Percentiles rank a stretch among this genome's conserved stretches.
Evolutionary conservation across 306 rosid genomes (phyloP).

Genomic region (Myrica gale): DNA sequence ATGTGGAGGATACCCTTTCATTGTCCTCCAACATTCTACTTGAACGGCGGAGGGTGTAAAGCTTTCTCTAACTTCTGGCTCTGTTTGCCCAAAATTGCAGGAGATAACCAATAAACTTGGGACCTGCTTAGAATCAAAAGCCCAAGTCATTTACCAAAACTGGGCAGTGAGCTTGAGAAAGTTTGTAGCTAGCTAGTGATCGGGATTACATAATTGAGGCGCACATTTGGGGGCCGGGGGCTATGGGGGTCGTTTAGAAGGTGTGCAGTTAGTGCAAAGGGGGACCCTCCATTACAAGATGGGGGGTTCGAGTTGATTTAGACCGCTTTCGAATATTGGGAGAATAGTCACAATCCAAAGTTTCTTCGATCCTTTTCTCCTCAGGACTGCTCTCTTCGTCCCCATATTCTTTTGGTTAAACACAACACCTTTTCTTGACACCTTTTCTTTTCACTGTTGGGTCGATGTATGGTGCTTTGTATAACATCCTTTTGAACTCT

Average conservation of each 20-base stretch:
- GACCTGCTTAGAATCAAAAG: too few species aligned
- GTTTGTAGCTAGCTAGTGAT: not conserved
- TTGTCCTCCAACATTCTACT: slow-evolving; percentile 6
- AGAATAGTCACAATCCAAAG: slow-evolving; percentile 61
- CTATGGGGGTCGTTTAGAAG: slow-evolving; percentile 4
- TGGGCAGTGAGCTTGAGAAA: too few species aligned
- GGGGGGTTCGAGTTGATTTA: slow-evolving; percentile 58
- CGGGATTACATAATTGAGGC: not conserved
- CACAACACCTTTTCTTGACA: slow-evolving; percentile 53
- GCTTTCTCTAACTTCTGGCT: not conserved
- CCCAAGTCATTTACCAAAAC: too few species aligned
- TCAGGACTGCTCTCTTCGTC: slow-evolving; percentile 32
- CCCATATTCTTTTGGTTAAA: slow-evolving; percentile 44
- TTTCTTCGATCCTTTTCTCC: slow-evolving; percentile 41
- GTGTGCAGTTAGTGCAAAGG: slow-evolving; percentile 33
- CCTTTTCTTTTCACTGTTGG: slow-evolving; percentile 47
- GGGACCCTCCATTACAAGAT: slow-evolving; percentile 50
- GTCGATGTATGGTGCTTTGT: slow-evolving; percentile 33
- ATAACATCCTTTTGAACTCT: slow-evolving; percentile 24
- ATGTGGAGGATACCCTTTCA: slow-evolving; percentile 17
- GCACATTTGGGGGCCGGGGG: not conserved
- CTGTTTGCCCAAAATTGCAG: not conserved
- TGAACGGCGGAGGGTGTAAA: not conserved
- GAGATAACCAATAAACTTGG: too few species aligned
- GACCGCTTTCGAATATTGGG: slow-evolving; percentile 78